A percentile compares a stretch with the other conserved stretches of the same genome.
Conservation (phyloP, 1,284 basidiomycete genomes). For the Cryptococcus hybrid region DNA sequence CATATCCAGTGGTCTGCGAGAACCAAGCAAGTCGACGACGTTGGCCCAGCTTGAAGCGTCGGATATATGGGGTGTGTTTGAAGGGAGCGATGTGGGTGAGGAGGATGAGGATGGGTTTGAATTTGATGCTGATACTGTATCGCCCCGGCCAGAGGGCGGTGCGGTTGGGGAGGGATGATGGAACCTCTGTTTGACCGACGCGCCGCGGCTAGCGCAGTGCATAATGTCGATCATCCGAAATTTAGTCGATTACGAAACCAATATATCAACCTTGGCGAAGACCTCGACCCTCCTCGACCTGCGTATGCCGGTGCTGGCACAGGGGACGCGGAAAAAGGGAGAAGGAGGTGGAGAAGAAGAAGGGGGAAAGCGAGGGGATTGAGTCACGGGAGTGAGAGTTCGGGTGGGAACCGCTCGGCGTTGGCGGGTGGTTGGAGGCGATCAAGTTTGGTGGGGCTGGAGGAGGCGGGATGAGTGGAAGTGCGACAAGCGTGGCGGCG, state of each 20-base stretch:
- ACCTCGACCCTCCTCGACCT: conserved; percentile 34
- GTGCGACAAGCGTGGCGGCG: no score
- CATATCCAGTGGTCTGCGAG: conserved; percentile 49
- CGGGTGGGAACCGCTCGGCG: no score
- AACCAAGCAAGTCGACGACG: conserved; percentile 23
- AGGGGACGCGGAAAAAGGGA: conserved; percentile 8
- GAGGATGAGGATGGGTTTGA: conserved; percentile 29
- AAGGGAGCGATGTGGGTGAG: conserved; percentile 36
- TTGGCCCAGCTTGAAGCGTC: conserved; percentile 22
- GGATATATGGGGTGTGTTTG: conserved; percentile 45
- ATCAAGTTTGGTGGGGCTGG: no score
- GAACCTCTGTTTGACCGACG: conserved; percentile 30
- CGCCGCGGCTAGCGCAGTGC: conserved; percentile 34
- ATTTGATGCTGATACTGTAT: conserved; percentile 22
- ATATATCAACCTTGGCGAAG: conserved; percentile 12
- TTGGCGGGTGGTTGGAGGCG: no score
- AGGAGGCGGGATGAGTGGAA: no score
- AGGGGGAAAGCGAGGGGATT: conserved; percentile 15
- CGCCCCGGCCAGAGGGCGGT: neutral
- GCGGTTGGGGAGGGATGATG: no score
- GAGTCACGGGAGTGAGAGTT: conserved; percentile 31
- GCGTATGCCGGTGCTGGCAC: conserved; percentile 22
- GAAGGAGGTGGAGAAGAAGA: conserved; percentile 1
- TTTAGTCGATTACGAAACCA: neutral
- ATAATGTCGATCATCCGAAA: conserved; percentile 23